Percentiles rank a stretch among this genome's conserved stretches.
Conservation (phyloP, 106 monocot species). For the Narthecium ossifragum region DNA sequence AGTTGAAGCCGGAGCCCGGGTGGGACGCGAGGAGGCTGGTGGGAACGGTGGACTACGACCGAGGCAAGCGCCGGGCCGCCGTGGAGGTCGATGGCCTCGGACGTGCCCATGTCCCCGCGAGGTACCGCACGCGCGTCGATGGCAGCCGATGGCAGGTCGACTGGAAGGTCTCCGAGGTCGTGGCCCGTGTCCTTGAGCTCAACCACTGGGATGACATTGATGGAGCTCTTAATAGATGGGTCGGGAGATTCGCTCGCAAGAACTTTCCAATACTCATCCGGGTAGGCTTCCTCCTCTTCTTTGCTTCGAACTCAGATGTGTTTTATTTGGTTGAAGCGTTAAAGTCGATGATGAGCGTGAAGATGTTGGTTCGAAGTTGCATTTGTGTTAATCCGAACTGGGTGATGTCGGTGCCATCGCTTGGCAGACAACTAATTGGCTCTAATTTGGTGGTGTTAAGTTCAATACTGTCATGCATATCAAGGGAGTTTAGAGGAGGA, state of each 20-base stretch:
- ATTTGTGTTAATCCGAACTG: too few relatives aligned
- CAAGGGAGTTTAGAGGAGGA: too few relatives aligned
- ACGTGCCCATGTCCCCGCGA: slow-evolving; percentile 57
- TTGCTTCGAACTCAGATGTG: too few relatives aligned
- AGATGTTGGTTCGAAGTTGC: too few relatives aligned
- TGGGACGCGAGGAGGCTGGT: slow-evolving; percentile 50
- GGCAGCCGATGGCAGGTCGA: slow-evolving; percentile 60
- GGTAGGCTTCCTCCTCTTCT: too few relatives aligned
- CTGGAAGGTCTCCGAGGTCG: slow-evolving; percentile 92
- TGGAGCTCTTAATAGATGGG: slow-evolving; percentile 79
- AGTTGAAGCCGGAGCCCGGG: slow-evolving; percentile 5
- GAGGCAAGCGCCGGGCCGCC: slow-evolving; percentile 34
- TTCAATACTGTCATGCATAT: too few relatives aligned
- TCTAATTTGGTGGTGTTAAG: too few relatives aligned
- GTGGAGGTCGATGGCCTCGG: slow-evolving; percentile 58
- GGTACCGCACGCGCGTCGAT: slow-evolving; percentile 57
- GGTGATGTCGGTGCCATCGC: too few relatives aligned
- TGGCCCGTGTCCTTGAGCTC: slow-evolving; percentile 44
- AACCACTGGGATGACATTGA: slow-evolving; percentile 74
- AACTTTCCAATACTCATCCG: slow-evolving; percentile 75
- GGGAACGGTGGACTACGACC: slow-evolving; percentile 73
- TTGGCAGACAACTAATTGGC: too few relatives aligned
- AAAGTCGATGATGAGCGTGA: too few relatives aligned
- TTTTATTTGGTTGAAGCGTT: too few relatives aligned
- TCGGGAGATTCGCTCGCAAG: slow-evolving; percentile 70